These are phyloP conservation scores for Agaricus subrufescens DNA, from an alignment of 768 basidiomycete genomes.

Conservation along the genomic window DNA sequence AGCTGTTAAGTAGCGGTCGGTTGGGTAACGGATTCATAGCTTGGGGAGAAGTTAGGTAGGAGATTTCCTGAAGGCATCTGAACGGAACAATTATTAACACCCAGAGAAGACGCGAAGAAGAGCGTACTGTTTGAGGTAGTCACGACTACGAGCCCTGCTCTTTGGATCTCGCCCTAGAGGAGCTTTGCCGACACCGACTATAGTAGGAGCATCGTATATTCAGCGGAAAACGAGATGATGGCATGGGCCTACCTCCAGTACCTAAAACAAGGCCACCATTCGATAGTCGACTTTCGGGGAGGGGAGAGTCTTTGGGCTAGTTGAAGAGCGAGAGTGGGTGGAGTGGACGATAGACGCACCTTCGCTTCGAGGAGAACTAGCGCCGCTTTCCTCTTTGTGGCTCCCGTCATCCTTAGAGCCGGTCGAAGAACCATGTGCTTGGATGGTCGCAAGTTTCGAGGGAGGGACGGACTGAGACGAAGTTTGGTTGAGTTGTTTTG, in stretches of 20 bases:
- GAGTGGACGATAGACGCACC: slow-evolving; percentile 36
- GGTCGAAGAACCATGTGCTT: slow-evolving; percentile 42
- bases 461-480: slow-evolving; percentile 55
- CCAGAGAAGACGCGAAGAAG: not conserved
- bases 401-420: slow-evolving; percentile 72
- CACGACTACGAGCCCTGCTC: slow-evolving; percentile 87
- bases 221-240: slow-evolving; percentile 43
- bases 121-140: slow-evolving; percentile 95
- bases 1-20: slow-evolving; percentile 67
- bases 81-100: not conserved
- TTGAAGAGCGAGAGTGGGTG: slow-evolving; percentile 1
- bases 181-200: slow-evolving; percentile 58
- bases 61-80: slow-evolving; percentile 96
- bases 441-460: slow-evolving; percentile 60
- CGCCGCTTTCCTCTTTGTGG: slow-evolving; percentile 75
- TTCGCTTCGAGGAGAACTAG: slow-evolving; percentile 83
- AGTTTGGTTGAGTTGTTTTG: slow-evolving; percentile 72
- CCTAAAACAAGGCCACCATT: slow-evolving; percentile 53
- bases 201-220: slow-evolving; percentile 36
- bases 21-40: slow-evolving; percentile 96
- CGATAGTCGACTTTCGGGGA: slow-evolving; percentile 60
- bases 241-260: slow-evolving; percentile 49
- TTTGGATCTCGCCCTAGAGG: slow-evolving; percentile 90
- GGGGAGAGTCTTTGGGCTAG: slow-evolving; percentile 56
- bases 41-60: slow-evolving; percentile 93